Evolutionary conservation across 2,329 filamentous ascomycete genomes (phyloP).

Genomic region (Penicillium sp.): DNA sequence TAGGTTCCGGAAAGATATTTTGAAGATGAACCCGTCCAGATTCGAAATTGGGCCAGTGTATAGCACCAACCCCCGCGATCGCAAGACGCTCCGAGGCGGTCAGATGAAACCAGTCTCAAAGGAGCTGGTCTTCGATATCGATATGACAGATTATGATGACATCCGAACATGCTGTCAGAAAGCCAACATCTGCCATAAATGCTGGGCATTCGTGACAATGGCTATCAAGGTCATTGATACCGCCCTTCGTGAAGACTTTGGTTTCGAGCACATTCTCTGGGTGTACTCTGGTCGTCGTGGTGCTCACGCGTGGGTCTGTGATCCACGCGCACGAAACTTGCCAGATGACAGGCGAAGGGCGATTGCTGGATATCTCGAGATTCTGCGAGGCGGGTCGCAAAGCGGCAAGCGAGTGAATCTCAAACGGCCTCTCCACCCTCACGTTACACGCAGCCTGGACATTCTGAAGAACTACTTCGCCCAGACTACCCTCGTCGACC

Average conservation of each 20-base stretch:
- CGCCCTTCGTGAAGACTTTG: constrained; percentile 89
- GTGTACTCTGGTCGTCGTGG: constrained; percentile 96
- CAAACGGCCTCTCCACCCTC: constrained; percentile 83
- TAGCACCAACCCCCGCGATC: constrained; percentile 87
- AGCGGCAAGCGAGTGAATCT: constrained; percentile 85
- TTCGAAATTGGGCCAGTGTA: constrained; percentile 99
- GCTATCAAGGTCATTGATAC: constrained; percentile 90
- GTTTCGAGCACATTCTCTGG: constrained; percentile 96
- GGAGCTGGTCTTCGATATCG: constrained; percentile 98
- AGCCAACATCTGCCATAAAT: constrained; percentile 89
- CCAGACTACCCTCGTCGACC: constrained; percentile 74
- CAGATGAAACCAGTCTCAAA: constrained; percentile 87
- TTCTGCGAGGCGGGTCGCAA: constrained; percentile 83
- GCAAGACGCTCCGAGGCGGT: constrained; percentile 76
- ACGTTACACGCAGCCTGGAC: constrained; percentile 81
- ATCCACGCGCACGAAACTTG: constrained; percentile 79
- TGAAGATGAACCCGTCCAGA: constrained; percentile 83
- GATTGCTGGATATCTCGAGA: constrained; percentile 85
- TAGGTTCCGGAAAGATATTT: constrained; percentile 85
- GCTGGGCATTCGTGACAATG: constrained; percentile 98
- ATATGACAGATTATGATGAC: constrained; percentile 98
- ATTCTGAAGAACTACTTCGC: constrained; percentile 84
- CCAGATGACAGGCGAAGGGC: constrained; percentile 83
- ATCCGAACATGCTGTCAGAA: constrained; percentile 93
- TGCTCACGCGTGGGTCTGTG: constrained; percentile 97